Conservation (phyloP, 2,329 filamentous ascomycete genomes). For the Aspergillus quadrilineatus region DNA sequence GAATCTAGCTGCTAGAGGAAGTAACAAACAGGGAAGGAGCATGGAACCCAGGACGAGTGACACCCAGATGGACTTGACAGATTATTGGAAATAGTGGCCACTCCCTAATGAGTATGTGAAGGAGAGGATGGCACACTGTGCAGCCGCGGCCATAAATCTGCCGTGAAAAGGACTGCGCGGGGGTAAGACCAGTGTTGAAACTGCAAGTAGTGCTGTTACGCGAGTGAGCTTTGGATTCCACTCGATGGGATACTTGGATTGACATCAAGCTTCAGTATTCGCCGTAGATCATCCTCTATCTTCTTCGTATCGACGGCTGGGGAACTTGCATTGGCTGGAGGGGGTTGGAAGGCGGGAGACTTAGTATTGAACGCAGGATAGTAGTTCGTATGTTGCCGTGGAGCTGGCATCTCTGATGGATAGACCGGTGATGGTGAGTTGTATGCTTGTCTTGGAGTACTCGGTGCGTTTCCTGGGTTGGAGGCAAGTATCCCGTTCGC, state of each 20-base stretch:
- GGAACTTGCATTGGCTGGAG: constrained; percentile 25
- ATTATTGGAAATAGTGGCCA: constrained; percentile 3
- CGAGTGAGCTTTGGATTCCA: constrained; percentile 36
- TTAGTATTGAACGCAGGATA: constrained; percentile 26
- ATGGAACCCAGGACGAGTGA: constrained; percentile 2
- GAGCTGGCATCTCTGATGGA: constrained; percentile 22
- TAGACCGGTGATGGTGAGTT: constrained; percentile 25
- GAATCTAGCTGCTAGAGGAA: constrained; percentile 10
- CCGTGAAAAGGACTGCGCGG: neutral
- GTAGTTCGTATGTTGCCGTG: constrained; percentile 19
- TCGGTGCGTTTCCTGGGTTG: constrained; percentile 16
- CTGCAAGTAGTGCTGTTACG: constrained; percentile 20
- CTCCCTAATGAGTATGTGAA: neutral
- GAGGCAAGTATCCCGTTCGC: constrained; percentile 32
- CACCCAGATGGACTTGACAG: neutral
- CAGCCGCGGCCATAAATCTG: neutral
- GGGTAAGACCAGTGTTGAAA: neutral
- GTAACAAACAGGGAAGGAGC: constrained; percentile 2
- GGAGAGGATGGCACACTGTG: neutral
- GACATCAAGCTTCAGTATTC: constrained; percentile 47
- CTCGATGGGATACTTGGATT: constrained; percentile 28
- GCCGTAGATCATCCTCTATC: constrained; percentile 50
- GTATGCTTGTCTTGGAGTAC: constrained; percentile 16
- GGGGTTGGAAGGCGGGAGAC: constrained; percentile 22
- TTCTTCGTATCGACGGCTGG: constrained; percentile 41